These are phyloP conservation scores for Mayamaea pseudoterrestris DNA, from an alignment of 108 stramenopile species.

Conservation along the genomic window DNA sequence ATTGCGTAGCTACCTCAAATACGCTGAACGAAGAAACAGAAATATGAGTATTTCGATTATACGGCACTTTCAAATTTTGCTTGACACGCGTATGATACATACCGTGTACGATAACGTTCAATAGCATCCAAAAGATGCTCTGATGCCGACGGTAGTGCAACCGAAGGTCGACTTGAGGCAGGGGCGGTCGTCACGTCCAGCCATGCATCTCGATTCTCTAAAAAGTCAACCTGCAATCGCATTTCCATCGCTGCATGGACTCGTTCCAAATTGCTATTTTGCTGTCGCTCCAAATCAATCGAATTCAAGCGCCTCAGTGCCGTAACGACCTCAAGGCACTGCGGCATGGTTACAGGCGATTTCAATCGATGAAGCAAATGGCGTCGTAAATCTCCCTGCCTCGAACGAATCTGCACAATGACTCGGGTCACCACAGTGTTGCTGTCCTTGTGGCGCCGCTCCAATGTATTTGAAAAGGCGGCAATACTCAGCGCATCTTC, in stretches of 20 bases:
- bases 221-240: constrained; percentile 70
- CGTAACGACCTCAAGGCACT: constrained; percentile 76
- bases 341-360: constrained; percentile 77
- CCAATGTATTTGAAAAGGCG: constrained; percentile 76
- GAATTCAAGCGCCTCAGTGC: constrained; percentile 71
- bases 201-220: constrained; percentile 79
- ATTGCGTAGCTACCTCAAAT: constrained; percentile 83
- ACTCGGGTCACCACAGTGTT: constrained; percentile 56
- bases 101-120: constrained; percentile 76
- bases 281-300: constrained; percentile 50
- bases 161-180: constrained; percentile 8
- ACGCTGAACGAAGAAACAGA: constrained; percentile 22
- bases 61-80: background rate
- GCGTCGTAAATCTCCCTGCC: constrained; percentile 66
- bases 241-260: constrained; percentile 69
- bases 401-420: constrained; percentile 62
- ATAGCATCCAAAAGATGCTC: constrained; percentile 78
- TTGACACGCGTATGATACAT: constrained; percentile 5
- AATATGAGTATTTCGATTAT: constrained; percentile 1
- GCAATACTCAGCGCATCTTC: constrained; percentile 79
- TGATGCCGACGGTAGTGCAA: constrained; percentile 15
- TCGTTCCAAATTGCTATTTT: constrained; percentile 31
- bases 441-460: constrained; percentile 52
- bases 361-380: constrained; percentile 57
- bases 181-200: constrained; percentile 38